Conservation (phyloP, 176 grass and related monocot species). For the Chloris gayana region DNA sequence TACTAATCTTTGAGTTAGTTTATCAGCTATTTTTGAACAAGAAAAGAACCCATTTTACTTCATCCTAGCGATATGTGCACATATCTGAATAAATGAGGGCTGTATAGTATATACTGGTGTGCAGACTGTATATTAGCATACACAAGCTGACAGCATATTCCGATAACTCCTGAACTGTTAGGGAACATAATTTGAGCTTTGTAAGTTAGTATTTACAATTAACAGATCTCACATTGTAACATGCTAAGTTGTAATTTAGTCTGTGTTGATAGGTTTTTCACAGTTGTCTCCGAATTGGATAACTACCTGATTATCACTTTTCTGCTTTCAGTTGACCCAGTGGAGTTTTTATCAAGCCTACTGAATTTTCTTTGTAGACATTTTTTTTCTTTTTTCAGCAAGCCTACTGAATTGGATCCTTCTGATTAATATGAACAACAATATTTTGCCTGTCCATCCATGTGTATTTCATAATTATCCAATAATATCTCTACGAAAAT, state of each 20-base stretch:
- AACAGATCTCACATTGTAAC: not conserved
- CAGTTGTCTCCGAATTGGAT: not conserved
- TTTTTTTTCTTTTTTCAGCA: not conserved
- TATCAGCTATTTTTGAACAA: not conserved
- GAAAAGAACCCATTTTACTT: not conserved
- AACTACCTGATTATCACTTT: not conserved
- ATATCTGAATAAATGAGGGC: not conserved
- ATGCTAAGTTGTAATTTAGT: conserved; percentile 1
- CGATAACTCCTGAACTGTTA: not conserved
- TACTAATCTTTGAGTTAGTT: not conserved
- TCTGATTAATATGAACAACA: not conserved
- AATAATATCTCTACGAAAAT: not conserved
- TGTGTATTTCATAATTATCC: not conserved
- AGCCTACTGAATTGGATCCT: not conserved
- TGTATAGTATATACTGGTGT: not conserved
- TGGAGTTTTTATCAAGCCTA: not conserved
- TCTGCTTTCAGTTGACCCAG: not conserved
- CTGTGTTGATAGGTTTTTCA: not conserved
- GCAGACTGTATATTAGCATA: not conserved
- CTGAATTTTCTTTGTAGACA: not conserved
- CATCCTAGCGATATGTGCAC: not conserved
- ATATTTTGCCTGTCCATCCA: not conserved
- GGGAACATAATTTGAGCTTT: not conserved
- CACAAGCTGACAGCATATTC: conserved; percentile 8
- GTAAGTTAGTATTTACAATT: conserved; percentile 4